Base-by-base conservation (phyloP, 768 basidiomycete species). In the Collybiopsis luxurians region DNA sequence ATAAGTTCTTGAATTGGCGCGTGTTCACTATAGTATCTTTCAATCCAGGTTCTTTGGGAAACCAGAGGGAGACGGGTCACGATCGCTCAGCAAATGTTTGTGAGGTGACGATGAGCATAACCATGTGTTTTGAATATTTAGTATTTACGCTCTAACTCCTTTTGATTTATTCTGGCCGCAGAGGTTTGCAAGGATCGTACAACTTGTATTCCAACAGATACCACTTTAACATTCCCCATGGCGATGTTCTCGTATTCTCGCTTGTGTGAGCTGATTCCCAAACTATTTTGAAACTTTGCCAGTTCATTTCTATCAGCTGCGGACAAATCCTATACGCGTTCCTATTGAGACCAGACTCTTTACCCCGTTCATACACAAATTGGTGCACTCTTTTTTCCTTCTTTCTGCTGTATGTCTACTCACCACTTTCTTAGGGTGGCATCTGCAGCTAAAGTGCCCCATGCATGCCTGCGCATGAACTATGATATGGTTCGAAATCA, bases 131-230 rank as follows among this genome's bases (percentile, higher is more conserved):
- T n/a, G n/a, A n/a, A n/a, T n/a, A n/a, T n/a, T n/a, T 48, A 9
- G 24, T 28, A 28, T 23, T 52, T 31, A 4, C 5, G 15, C 31
- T 47, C 28, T 19, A 36, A 3, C n/a, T 6, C 24, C 23, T 6
- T 46, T 23, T 23, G 23, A 38, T 53, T 19, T 51, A 54, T 48
- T 21, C 19, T 31, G 31, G 43, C 23, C 53, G 28, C 49, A 92
- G 94, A 46, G 95, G 95, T 2, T 75, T 98, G 6, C 95, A 98
- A 69, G 95, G 92, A 1, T 84, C 87, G 1, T 96, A 90, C 68
- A 96, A 95, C 64, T 80, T 84, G 7, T 87, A 85, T 63, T 84
- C 92, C 1, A 78, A 79, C 2, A 82, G 81, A 61, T 81, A 81
- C 28, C 84, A 84, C 28, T 77, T 95, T 43, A 74, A 73, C 43